Base-by-base conservation (phyloP, 805 yeast genomes). In the Maudiozyma turicensis region DNA sequence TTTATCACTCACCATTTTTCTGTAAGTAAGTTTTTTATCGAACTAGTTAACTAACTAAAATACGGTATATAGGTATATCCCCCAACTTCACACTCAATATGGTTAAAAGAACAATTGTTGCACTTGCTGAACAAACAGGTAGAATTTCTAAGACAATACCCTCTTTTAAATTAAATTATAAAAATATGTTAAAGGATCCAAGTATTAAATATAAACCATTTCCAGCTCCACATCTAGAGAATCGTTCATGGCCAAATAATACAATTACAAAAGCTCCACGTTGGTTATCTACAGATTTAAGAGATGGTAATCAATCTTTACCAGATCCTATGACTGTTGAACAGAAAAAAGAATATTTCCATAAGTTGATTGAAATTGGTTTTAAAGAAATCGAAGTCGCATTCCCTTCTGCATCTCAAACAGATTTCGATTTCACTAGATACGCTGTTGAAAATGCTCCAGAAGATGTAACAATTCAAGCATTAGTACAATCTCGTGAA, bases 311-410 rank as follows among this genome's bases (percentile, higher is more conserved):
- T 66, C 93, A 85, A 69, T 81, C 90, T 6, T 73, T 85, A 56
- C 91, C 93, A 0, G 93, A 85, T 61, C 95, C 93, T 48, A 85
- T 85, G 95, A 73, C 84, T n/a, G 72, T 84, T 41, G 81, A 71
- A n/a, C 90, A 85, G 59, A 85, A 85, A 68, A 81, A 81, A 60
- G 77, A 72, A 48, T 85, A 82, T 67, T 84, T 84, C 64, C 69
- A 76, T 48, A 81, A 83, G 63, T 71, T 85, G 40, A 75, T 84
- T 13, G 84, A 82, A 30, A 67, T 84, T 40, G 95, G 95, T 0
- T 85, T 82, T 68, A 85, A 85, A 63, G 93, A 85, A 65, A 85
- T 85, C 50, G 93, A 85, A 65, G 93, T 86, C 20, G 80, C 89
- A 0, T 85, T 85, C 66, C 93, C 93, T 5, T 74, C 86, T 14